Base-by-base conservation (phyloP, 2,329 filamentous ascomycete genomes). In the Penicillium sp. region DNA sequence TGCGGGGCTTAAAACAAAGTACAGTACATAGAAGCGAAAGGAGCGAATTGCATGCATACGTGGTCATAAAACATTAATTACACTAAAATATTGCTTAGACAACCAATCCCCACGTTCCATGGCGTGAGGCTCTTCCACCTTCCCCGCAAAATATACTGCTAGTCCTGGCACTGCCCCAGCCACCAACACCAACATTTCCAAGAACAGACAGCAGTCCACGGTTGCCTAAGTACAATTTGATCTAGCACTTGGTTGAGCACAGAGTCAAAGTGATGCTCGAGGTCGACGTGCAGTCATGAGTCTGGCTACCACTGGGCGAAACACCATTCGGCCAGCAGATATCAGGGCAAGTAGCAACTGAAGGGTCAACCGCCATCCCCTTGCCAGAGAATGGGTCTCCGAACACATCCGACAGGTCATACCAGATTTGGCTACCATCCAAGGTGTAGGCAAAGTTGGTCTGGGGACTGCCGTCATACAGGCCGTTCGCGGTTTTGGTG, bases 371-470 rank as follows among this genome's bases (percentile, higher is more conserved):
- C 1, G 52, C 53, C 11, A 75, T 49, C 0, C 61, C 43, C 8
- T 61, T 57, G 4, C 72, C 70, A 1, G 65, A 64, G 63, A 79
- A 79, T 10, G 77, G 68, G 55, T 77, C 72, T 3, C 76, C 77
- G 48, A 75, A 75, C 53, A 79, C 75, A 65, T 75, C 72, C 5
- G 71, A 75, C 55, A 80, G 63, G 52, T 78, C 77, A 54, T 79
- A 79, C 63, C 72, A 76, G 56, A 77, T 64, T 43, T 68, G 63
- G 47, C 62, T 66, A 41, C 69, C 67, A 52, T 73, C 69, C 50
- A 78, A 66, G 31, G 71, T 74, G 63, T 79, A 79, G 39, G 77
- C 74, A 59, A 72, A 78, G 60, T 71, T 73, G 43, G 74, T 72
- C 63, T 78, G 72, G 4, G 74, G 62, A 41, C 68, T 72, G 29